Percentiles rank a stretch among this genome's conserved stretches.
Conservation (phyloP, 2,329 filamentous ascomycete species). For the Scytalidium sp. region DNA sequence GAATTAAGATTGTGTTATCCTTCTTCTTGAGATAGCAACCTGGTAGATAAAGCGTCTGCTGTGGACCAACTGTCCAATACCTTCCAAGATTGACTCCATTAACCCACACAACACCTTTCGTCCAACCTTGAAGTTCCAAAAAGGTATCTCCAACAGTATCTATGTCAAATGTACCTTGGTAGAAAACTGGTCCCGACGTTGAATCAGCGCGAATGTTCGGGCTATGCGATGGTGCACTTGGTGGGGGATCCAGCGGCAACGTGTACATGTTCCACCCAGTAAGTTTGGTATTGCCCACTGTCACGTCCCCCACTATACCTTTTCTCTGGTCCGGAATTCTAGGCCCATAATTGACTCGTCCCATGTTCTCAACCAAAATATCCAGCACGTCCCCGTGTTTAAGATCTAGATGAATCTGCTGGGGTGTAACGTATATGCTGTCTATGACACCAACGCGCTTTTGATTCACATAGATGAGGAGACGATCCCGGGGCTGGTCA, state of each 20-base stretch:
- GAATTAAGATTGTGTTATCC: slow-evolving; percentile 37
- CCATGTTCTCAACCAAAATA: slow-evolving; percentile 49
- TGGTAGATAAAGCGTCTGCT: slow-evolving; percentile 45
- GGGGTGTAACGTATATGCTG: slow-evolving; percentile 37
- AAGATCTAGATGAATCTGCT: slow-evolving; percentile 34
- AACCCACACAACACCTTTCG: slow-evolving; percentile 44
- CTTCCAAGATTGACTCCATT: slow-evolving; percentile 43
- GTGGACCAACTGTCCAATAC: slow-evolving; percentile 45
- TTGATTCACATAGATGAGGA: slow-evolving; percentile 46
- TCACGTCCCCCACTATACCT: slow-evolving; percentile 42
- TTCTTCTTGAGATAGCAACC: slow-evolving; percentile 33
- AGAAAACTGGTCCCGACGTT: slow-evolving; percentile 19
- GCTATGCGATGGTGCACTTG: slow-evolving; percentile 2
- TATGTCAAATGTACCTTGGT: slow-evolving; percentile 28
- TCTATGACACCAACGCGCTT: slow-evolving; percentile 41
- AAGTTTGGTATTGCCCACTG: slow-evolving; percentile 30
- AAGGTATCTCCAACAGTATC: slow-evolving; percentile 32
- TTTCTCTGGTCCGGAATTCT: slow-evolving; percentile 42
- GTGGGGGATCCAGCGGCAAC: slow-evolving; percentile 30
- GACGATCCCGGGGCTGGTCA: slow-evolving; percentile 41
- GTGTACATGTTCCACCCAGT: slow-evolving; percentile 38
- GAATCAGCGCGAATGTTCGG: background rate
- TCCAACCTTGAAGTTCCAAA: slow-evolving; percentile 34
- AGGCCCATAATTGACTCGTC: slow-evolving; percentile 43
- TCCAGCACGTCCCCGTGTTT: slow-evolving; percentile 36